Evolutionary conservation across 345 rosid genomes (phyloP).

Genomic region (Balakata baccata): DNA sequence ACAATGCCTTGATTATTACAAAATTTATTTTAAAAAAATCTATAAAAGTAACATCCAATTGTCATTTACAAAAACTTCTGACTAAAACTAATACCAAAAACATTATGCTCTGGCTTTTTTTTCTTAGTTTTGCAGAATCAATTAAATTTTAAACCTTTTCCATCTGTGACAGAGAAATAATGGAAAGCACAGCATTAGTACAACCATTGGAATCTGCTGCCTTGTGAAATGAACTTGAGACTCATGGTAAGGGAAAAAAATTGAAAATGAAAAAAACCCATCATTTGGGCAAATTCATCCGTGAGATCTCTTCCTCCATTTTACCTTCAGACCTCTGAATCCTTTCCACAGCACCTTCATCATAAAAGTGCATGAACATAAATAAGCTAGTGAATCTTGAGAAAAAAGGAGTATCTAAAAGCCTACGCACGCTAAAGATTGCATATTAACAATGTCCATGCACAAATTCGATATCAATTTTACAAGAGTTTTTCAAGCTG

Average conservation of each 20-base stretch:
- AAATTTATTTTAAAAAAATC: no score
- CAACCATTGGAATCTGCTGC: neutral
- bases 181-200: neutral
- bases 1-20: no score
- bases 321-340: neutral
- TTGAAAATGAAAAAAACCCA: neutral
- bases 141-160: neutral
- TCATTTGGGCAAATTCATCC: neutral
- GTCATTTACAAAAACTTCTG: no score
- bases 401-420: neutral
- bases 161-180: no score
- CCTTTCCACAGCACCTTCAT: constrained; percentile 31
- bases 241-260: neutral
- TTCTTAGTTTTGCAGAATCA: neutral
- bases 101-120: no score
- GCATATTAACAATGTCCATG: neutral
- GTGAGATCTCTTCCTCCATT: neutral
- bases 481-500: neutral
- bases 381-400: neutral
- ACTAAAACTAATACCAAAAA: no score
- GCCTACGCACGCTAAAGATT: neutral
- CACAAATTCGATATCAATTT: neutral
- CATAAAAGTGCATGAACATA: neutral
- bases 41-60: no score
- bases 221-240: neutral